Conservation (phyloP, 2,329 filamentous ascomycete species). For the Ramularia collo-cygni region DNA sequence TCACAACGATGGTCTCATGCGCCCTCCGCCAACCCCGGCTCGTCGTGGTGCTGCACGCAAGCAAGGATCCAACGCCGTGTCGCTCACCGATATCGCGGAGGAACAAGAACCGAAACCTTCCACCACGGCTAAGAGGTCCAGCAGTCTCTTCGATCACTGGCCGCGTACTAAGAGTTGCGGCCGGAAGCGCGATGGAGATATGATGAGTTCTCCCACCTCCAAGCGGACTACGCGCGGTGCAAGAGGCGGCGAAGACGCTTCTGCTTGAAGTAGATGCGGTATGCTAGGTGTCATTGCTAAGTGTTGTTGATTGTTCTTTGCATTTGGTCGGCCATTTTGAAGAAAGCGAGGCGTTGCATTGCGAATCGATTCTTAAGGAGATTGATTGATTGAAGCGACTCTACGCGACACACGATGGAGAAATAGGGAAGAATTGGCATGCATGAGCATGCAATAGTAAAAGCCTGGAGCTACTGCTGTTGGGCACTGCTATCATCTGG, state of each 20-base stretch:
- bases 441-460: no score
- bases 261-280: slow-evolving; percentile 8
- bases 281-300: no score
- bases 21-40: slow-evolving; percentile 3
- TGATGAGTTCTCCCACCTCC: slow-evolving; percentile 1
- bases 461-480: no score
- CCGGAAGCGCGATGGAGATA: slow-evolving; percentile 15
- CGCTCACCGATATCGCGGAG: slow-evolving; percentile 12
- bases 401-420: no score
- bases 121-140: slow-evolving; percentile 23
- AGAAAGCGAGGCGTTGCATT: no score
- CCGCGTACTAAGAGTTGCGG: slow-evolving; percentile 50
- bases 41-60: slow-evolving; percentile 6
- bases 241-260: background rate
- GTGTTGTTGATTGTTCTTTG: no score
- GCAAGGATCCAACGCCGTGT: slow-evolving; percentile 17
- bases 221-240: slow-evolving; percentile 14
- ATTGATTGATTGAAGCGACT: no score
- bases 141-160: slow-evolving; percentile 63
- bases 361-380: no score
- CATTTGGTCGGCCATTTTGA: no score
- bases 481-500: no score
- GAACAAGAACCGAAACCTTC: slow-evolving; percentile 5
- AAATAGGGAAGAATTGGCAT: no score
- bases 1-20: slow-evolving; percentile 1